Evolutionary conservation across 768 basidiomycete genomes (phyloP).

Genomic region (Dentipellis sp.): DNA sequence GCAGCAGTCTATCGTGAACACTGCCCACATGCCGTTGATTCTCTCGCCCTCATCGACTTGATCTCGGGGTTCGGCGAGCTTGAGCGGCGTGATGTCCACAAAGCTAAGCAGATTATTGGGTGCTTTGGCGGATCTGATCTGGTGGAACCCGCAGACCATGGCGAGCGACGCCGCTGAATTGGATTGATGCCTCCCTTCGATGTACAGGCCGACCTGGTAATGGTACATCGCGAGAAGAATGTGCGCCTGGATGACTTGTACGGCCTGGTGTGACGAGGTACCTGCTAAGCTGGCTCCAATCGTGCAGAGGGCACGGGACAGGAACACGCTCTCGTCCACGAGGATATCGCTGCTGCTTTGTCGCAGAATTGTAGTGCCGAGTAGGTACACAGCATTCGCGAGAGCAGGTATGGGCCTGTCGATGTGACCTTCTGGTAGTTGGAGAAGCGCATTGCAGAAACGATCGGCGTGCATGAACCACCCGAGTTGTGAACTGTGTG

Average conservation of each 20-base stretch:
- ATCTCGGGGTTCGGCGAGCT: slow-evolving; percentile 30
- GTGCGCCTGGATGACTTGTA: slow-evolving; percentile 24
- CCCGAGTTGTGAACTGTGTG: slow-evolving; percentile 48
- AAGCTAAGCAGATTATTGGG: slow-evolving; percentile 6
- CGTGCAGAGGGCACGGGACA: slow-evolving; percentile 39
- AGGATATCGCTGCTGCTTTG: slow-evolving; percentile 2
- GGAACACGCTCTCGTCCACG: slow-evolving; percentile 28
- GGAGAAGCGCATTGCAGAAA: slow-evolving; percentile 26
- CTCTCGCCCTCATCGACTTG: slow-evolving; percentile 55
- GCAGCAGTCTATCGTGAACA: slow-evolving; percentile 47
- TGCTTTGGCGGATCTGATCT: slow-evolving; percentile 12
- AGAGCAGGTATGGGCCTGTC: slow-evolving; percentile 25
- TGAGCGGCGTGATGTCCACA: slow-evolving; percentile 7
- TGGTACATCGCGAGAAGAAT: slow-evolving; percentile 24
- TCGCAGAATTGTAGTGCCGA: slow-evolving; percentile 23
- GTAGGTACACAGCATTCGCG: slow-evolving; percentile 31
- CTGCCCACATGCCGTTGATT: slow-evolving; percentile 60
- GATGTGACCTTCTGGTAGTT: slow-evolving; percentile 20
- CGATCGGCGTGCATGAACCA: slow-evolving; percentile 52
- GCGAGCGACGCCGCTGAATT: slow-evolving; percentile 22
- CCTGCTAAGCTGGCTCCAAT: slow-evolving; percentile 29
- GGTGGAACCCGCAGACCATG: slow-evolving; percentile 20
- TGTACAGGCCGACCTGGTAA: slow-evolving; percentile 18
- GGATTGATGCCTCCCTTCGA: slow-evolving; percentile 23
- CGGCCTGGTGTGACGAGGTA: slow-evolving; percentile 26